Evolutionary conservation across 805 yeast genomes (phyloP).

Genomic region (Wickerhamomyces hampshirensis): DNA sequence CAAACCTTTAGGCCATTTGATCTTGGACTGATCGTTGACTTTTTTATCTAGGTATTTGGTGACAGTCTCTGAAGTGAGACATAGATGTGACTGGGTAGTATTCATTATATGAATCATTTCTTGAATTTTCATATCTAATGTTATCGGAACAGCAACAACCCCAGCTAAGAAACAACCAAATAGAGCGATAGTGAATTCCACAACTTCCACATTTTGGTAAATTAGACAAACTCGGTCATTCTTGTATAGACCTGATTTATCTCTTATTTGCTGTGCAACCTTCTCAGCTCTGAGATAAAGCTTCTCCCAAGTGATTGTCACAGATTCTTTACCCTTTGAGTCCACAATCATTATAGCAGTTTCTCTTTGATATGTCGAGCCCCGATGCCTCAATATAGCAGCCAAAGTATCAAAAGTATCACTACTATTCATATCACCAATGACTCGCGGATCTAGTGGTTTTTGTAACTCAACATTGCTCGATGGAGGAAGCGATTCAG

Average conservation of each 20-base stretch:
- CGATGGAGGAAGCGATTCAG: constrained; percentile 29
- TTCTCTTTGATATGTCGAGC: constrained; percentile 57
- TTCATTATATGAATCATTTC: constrained; percentile 72
- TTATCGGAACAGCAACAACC: constrained; percentile 90
- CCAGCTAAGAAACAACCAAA: constrained; percentile 93
- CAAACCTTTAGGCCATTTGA: constrained; percentile 72
- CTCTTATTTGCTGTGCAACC: constrained; percentile 77
- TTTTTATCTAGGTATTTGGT: constrained; percentile 66
- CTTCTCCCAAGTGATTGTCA: constrained; percentile 84
- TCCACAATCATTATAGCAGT: constrained; percentile 72
- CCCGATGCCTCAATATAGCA: constrained; percentile 68
- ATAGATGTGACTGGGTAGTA: constrained; percentile 69
- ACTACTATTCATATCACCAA: constrained; percentile 29
- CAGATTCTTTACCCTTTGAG: constrained; percentile 72
- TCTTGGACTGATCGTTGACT: constrained; percentile 40
- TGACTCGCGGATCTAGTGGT: constrained; percentile 60
- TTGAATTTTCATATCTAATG: constrained; percentile 59
- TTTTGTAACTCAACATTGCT: constrained; percentile 20
- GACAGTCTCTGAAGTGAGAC: constrained; percentile 77
- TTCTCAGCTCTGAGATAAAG: constrained; percentile 78
- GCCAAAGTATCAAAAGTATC: constrained; percentile 61
- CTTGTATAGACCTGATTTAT: constrained; percentile 65
- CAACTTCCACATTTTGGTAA: constrained; percentile 77
- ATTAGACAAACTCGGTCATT: constrained; percentile 82
- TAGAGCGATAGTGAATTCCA: constrained; percentile 81